Conservation (phyloP, 164 flowering plant species). For the Aristolochia fimbriata region DNA sequence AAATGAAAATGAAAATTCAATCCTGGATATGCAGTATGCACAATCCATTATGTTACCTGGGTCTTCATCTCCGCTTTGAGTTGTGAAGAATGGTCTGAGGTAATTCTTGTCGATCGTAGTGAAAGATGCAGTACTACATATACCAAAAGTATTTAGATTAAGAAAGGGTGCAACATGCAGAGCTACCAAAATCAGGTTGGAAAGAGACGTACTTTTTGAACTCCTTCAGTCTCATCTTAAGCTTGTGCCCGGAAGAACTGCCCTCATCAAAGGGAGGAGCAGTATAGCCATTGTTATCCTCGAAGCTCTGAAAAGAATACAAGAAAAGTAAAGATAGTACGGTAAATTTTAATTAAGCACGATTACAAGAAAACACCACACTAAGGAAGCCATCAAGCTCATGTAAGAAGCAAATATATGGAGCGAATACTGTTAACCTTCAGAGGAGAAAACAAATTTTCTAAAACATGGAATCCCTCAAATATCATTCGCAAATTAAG, state of each 20-base stretch:
- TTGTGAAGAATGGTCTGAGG: constrained; percentile 94
- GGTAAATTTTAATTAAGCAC: too few species aligned
- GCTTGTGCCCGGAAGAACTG: constrained; percentile 54
- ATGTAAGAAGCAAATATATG: too few species aligned
- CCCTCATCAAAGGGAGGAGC: constrained; percentile 72
- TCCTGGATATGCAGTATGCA: background rate
- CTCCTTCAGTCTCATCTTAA: constrained; percentile 90
- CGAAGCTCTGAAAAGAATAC: constrained; percentile 41
- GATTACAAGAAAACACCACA: too few species aligned
- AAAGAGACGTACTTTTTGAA: constrained; percentile 35
- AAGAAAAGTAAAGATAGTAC: constrained; percentile 1
- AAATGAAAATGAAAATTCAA: background rate
- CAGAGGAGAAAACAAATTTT: too few species aligned
- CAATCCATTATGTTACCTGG: constrained; percentile 1
- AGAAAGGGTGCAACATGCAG: background rate
- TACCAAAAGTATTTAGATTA: constrained; percentile 5
- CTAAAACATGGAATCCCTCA: too few species aligned
- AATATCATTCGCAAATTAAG: too few species aligned
- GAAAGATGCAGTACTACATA: constrained; percentile 71
- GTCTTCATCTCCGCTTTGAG: constrained; percentile 67
- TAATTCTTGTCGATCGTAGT: constrained; percentile 81
- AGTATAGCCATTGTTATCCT: constrained; percentile 47
- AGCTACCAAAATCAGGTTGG: background rate
- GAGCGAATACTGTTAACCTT: too few species aligned
- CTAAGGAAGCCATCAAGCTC: too few species aligned